Evolutionary conservation across 2,329 filamentous ascomycete species (phyloP).

Genomic region (Cladosporium sp.): DNA sequence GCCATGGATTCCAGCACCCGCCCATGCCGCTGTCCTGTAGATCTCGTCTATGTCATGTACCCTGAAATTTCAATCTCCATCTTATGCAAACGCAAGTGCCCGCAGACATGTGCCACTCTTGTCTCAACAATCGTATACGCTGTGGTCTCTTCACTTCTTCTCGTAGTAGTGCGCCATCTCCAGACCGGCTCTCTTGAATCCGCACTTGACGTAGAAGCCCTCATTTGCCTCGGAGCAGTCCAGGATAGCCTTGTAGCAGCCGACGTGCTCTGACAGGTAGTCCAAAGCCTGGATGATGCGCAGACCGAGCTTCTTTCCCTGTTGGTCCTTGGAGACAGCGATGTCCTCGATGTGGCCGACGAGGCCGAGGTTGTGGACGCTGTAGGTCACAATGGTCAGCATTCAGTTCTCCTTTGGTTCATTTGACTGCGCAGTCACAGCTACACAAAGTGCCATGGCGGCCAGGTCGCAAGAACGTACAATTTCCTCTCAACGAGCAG

Average conservation of each 20-base stretch:
- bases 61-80: not conserved
- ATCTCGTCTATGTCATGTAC: not conserved
- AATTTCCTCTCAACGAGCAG: constrained; percentile 94
- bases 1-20: no score
- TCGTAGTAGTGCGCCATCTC: constrained; percentile 95
- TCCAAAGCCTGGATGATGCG: constrained; percentile 93
- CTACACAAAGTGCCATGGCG: not conserved
- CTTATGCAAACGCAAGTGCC: not conserved
- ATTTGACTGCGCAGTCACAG: not conserved
- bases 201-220: constrained; percentile 97
- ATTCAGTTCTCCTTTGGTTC: not conserved
- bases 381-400: constrained; percentile 21
- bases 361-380: constrained; percentile 73
- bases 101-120: not conserved
- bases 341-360: constrained; percentile 99
- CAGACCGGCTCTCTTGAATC: constrained; percentile 84
- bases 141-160: constrained; percentile 6
- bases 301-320: constrained; percentile 94
- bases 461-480: constrained; percentile 51
- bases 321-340: constrained; percentile 89
- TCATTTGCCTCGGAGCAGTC: constrained; percentile 96
- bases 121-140: not conserved
- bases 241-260: constrained; percentile 95
- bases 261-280: constrained; percentile 79
- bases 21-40: not conserved